phyloP scores from a whole-genome alignment of 257 asterid species.

The Hygrophila difformis region DNA sequence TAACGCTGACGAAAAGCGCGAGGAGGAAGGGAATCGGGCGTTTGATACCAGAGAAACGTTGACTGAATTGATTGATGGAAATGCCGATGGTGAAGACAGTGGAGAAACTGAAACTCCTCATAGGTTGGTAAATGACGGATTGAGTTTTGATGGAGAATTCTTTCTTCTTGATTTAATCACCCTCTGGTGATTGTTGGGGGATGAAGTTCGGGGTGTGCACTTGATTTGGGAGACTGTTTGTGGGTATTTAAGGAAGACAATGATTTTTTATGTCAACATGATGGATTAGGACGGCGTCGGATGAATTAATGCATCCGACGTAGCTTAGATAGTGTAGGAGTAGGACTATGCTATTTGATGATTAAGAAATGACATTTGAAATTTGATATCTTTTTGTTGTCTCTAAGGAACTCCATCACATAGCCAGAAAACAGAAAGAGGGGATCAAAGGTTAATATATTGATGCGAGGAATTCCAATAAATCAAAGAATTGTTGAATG shows the following conservation, averaged over 20 bases:
- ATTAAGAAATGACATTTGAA: constrained; percentile 3
- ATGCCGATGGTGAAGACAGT: constrained; percentile 33
- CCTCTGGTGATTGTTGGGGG: background rate
- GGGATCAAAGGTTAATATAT: too few species aligned
- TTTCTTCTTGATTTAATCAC: constrained; percentile 9
- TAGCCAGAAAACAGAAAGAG: too few species aligned
- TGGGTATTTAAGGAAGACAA: background rate
- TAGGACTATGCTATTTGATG: background rate
- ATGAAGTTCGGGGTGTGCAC: background rate
- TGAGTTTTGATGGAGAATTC: background rate
- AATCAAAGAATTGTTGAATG: too few species aligned
- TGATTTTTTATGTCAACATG: background rate
- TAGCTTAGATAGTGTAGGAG: background rate
- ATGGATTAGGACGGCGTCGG: background rate
- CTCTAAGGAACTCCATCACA: too few species aligned
- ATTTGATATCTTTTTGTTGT: too few species aligned
- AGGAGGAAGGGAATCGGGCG: constrained; percentile 61
- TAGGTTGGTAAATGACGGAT: constrained; percentile 40
- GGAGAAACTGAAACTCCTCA: constrained; percentile 57
- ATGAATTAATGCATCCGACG: background rate
- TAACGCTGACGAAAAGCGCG: constrained; percentile 12
- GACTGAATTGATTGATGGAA: constrained; percentile 77
- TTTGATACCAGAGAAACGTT: constrained; percentile 92
- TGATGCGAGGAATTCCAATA: too few species aligned
- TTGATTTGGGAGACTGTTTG: background rate